Percentiles rank a stretch among this genome's conserved stretches.
phyloP scores from a whole-genome alignment of 192 early-diverging fungal genomes.

The Linnemannia elongata region DNA sequence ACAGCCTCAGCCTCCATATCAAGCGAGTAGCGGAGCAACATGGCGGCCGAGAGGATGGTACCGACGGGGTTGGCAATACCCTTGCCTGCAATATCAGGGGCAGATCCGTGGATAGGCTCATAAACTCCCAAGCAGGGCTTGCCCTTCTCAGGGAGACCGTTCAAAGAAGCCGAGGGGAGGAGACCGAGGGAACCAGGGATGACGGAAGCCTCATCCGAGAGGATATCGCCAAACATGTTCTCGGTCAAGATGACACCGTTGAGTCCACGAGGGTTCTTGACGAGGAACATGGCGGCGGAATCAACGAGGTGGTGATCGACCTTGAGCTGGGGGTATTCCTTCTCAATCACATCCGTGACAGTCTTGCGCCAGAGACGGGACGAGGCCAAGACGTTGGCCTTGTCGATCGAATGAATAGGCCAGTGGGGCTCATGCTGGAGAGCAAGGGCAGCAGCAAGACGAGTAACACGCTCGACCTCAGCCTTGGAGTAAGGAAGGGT shows the following conservation, averaged over 20 bases:
- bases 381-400: slow-evolving; percentile 98
- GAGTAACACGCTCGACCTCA: slow-evolving; percentile 96
- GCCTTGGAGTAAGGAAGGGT: slow-evolving; percentile 93
- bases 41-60: slow-evolving; percentile 94
- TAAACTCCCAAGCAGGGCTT: slow-evolving; percentile 87
- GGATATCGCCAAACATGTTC: slow-evolving; percentile 99
- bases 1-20: slow-evolving; percentile 91
- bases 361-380: slow-evolving; percentile 97
- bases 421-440: slow-evolving; percentile 82
- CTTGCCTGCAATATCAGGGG: slow-evolving; percentile 98
- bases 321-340: slow-evolving; percentile 91
- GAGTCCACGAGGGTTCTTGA: slow-evolving; percentile 88
- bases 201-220: slow-evolving; percentile 95
- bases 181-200: slow-evolving; percentile 96
- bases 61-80: slow-evolving; percentile 98
- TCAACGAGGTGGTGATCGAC: slow-evolving; percentile 96
- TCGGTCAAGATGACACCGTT: slow-evolving; percentile 98
- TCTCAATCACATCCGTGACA: slow-evolving; percentile 89
- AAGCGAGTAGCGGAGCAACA: slow-evolving; percentile 96
- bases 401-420: slow-evolving; percentile 97
- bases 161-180: slow-evolving; percentile 92
- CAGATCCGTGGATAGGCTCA: slow-evolving; percentile 99
- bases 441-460: slow-evolving; percentile 90
- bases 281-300: slow-evolving; percentile 97
- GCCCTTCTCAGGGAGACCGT: slow-evolving; percentile 84